phyloP scores from a whole-genome alignment of 1,139 yeast species.

The Zygoascus hellenicus region DNA sequence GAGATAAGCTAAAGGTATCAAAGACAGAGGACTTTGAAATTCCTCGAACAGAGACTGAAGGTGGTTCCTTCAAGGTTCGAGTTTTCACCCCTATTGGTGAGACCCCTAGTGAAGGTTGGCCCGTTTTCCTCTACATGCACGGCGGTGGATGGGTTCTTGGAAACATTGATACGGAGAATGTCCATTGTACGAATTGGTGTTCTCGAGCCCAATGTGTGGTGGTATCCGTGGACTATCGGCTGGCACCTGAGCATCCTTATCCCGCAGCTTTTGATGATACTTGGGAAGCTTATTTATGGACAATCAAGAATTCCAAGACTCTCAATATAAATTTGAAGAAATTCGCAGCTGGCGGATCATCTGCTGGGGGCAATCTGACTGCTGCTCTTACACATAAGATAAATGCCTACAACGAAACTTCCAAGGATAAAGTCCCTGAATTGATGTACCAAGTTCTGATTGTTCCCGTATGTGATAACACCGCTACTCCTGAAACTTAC shows the following conservation, averaged over 20 bases:
- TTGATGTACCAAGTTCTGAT: conserved; percentile 40
- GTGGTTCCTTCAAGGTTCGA: conserved; percentile 20
- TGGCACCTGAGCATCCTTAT: conserved; percentile 46
- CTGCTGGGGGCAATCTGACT: conserved; percentile 47
- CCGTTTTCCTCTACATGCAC: conserved; percentile 43
- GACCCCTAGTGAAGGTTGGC: conserved; percentile 41
- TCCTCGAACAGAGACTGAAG: conserved; percentile 15
- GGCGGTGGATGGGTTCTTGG: conserved; percentile 47
- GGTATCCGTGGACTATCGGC: conserved; percentile 36
- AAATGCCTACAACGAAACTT: conserved; percentile 23
- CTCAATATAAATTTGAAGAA: conserved; percentile 35
- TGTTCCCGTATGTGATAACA: conserved; percentile 48
- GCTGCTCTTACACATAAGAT: conserved; percentile 41
- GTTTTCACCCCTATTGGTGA: conserved; percentile 39
- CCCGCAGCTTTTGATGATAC: conserved; percentile 48
- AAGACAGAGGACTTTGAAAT: conserved; percentile 15
- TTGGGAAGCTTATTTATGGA: conserved; percentile 33
- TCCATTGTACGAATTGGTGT: conserved; percentile 39
- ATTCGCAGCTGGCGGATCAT: conserved; percentile 44
- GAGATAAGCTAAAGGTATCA: conserved; percentile 16
- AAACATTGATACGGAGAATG: conserved; percentile 40
- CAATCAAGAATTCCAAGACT: conserved; percentile 22
- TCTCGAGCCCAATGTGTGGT: conserved; percentile 12
- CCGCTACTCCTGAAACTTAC: conserved; percentile 39
- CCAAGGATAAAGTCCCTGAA: conserved; percentile 33